These are phyloP conservation scores for Myxozyma lipomycoides DNA, from an alignment of 805 yeast genomes.

Conservation along the genomic window DNA sequence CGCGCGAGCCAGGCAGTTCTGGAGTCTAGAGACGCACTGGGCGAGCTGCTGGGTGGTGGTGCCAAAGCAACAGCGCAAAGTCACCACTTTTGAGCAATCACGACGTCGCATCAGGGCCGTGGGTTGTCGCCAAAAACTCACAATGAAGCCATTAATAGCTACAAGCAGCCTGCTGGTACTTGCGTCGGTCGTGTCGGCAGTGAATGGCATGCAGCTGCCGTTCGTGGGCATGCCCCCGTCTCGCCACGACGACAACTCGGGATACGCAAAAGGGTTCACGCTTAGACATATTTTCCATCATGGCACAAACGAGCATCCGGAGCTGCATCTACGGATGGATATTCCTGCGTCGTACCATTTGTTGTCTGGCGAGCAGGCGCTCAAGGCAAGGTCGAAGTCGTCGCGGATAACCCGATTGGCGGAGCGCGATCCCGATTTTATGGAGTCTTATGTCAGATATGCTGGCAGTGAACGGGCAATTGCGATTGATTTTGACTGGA, in stretches of 20 bases:
- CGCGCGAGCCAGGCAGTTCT: too few relatives aligned
- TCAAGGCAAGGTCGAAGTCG: slow-evolving; percentile 6
- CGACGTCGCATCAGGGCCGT: too few relatives aligned
- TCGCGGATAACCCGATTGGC: slow-evolving; percentile 38
- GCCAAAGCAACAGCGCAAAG: too few relatives aligned
- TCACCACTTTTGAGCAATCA: too few relatives aligned
- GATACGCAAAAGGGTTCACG: slow-evolving; percentile 22
- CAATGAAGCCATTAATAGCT: too few relatives aligned
- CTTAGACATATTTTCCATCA: slow-evolving; percentile 27
- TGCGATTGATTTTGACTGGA: slow-evolving; percentile 25
- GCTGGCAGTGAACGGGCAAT: slow-evolving; percentile 36
- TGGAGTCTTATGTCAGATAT: slow-evolving; percentile 61
- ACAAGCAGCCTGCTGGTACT: not conserved
- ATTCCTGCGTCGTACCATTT: slow-evolving; percentile 12
- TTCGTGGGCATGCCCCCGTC: slow-evolving; percentile 12
- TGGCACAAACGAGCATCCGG: slow-evolving; percentile 19
- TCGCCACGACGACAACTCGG: not conserved
- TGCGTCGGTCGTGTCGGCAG: slow-evolving; percentile 2
- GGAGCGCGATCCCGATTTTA: slow-evolving; percentile 53
- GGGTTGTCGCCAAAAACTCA: too few relatives aligned
- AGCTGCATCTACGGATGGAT: slow-evolving; percentile 22
- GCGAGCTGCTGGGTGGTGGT: too few relatives aligned
- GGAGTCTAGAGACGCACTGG: too few relatives aligned
- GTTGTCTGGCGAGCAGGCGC: slow-evolving; percentile 3
- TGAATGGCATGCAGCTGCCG: slow-evolving; percentile 18